phyloP scores from a whole-genome alignment of 768 basidiomycete species.

The Boletus barrowsii region DNA sequence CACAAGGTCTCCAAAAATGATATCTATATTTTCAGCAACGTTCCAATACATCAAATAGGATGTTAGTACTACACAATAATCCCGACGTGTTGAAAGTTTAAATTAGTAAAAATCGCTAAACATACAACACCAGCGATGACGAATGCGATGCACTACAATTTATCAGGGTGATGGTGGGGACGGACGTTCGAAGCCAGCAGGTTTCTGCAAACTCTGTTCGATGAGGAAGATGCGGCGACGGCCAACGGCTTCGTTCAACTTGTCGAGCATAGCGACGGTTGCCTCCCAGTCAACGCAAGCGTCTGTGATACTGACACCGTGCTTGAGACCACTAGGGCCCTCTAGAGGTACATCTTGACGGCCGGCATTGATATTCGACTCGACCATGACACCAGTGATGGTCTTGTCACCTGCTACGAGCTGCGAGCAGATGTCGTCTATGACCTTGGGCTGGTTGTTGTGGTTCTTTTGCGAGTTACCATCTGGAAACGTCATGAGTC shows the following conservation, averaged over 20 bases:
- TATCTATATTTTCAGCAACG: not conserved
- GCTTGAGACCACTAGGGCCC: constrained; percentile 66
- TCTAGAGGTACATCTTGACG: constrained; percentile 81
- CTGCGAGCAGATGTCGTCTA: constrained; percentile 70
- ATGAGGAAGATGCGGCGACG: constrained; percentile 26
- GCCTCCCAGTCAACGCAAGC: constrained; percentile 87
- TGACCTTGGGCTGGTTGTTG: constrained; percentile 83
- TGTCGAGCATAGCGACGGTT: constrained; percentile 72
- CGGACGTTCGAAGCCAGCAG: constrained; percentile 27
- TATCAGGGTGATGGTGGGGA: constrained; percentile 13
- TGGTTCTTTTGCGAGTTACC: constrained; percentile 97
- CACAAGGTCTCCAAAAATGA: too few relatives aligned
- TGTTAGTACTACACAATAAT: not conserved
- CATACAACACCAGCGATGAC: not conserved
- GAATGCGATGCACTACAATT: not conserved
- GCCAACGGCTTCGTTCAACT: constrained; percentile 50
- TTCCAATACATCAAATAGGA: not conserved
- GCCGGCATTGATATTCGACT: constrained; percentile 90
- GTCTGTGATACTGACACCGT: constrained; percentile 88
- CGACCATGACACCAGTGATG: constrained; percentile 97
- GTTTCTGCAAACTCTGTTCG: constrained; percentile 23
- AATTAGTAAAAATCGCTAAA: constrained; percentile 5
- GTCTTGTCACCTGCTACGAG: constrained; percentile 61
- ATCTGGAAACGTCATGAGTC: constrained; percentile 42
- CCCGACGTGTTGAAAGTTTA: not conserved